Percentiles rank a stretch among this genome's conserved stretches.
These are phyloP conservation scores for Zygotorulaspora danielsina DNA, from an alignment of 805 yeast species.

Conservation along the genomic window DNA sequence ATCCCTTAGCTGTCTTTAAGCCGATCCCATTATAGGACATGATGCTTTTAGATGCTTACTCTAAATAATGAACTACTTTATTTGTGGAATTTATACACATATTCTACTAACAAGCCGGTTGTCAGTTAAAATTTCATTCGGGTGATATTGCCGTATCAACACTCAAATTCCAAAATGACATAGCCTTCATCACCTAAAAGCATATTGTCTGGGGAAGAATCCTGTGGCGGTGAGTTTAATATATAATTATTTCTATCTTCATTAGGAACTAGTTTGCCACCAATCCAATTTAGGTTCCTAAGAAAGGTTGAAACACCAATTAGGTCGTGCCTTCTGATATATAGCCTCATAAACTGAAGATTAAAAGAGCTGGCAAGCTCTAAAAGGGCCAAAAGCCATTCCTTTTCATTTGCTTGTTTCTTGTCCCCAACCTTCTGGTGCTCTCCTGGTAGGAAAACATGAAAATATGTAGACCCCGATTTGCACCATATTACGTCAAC, in stretches of 20 bases:
- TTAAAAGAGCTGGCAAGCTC: constrained; percentile 25
- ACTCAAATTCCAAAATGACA: constrained; percentile 31
- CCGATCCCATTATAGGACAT: constrained; percentile 36
- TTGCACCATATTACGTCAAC: constrained; percentile 28
- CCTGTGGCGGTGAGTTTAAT: constrained; percentile 1
- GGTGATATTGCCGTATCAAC: constrained; percentile 13
- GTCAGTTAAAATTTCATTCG: background rate
- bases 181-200: constrained; percentile 28
- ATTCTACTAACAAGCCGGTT: background rate
- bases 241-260: constrained; percentile 22
- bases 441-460: constrained; percentile 21
- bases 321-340: constrained; percentile 22
- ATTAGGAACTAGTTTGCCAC: constrained; percentile 30
- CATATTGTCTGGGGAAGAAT: constrained; percentile 13
- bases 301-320: constrained; percentile 22
- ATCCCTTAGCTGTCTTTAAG: constrained; percentile 33
- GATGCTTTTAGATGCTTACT: background rate
- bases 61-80: no score
- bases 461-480: constrained; percentile 17
- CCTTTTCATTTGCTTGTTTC: constrained; percentile 20
- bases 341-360: constrained; percentile 21
- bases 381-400: constrained; percentile 28
- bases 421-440: constrained; percentile 4
- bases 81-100: background rate
- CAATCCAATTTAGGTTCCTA: constrained; percentile 33